Evolutionary conservation across 1,284 basidiomycete species (phyloP), one percentile per base, ranked within the genome.

Genomic region (Moesziomyces antarcticus): DNA sequence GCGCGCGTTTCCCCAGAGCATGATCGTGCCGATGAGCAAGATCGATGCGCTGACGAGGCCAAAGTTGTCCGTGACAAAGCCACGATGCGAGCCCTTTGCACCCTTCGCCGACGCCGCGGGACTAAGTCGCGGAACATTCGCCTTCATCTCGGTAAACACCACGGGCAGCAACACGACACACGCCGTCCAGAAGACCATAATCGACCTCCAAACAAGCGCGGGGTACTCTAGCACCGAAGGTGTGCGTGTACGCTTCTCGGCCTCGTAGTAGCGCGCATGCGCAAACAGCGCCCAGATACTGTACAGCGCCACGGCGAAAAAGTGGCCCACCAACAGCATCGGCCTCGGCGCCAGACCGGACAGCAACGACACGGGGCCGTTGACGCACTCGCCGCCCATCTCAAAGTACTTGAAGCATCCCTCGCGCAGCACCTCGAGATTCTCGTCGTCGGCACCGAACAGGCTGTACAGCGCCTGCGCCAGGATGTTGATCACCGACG

Each of bases 351-450:
- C 88, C 56, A 96, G 79, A 11, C 86, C 74, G 3, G 68, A 79
- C n/a, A 78, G 50, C 30, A 77, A 45, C 33, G 71, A 64, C 14
- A 98, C 94, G 1, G 97, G 97, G 1, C 92, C 96, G 33, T 89
- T 88, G 55, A 98, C 85, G 79, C 93, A 93, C 78, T 93, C 90
- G 0, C 96, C 97, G 22, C 96, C 96, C 8, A 89, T 88, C 84
- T 97, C 93, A 82, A 99, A 97, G 86, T 99, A 99, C 82, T 93
- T 93, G 89, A 99, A 97, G 85, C 97, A 99, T 0, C 96, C 96
- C 40, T 90, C 90, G 66, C 93, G 88, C 14, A 99, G 89, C 0
- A 96, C 90, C n/a, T 88, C 89, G 9, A 99, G 88, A 52, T 88
- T 87, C 55, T 90, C 89, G 73, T 91, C 93, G 47, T 80, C 78